Base-by-base conservation (phyloP, 306 rosid species). In the Lathyrus tuberosus region DNA sequence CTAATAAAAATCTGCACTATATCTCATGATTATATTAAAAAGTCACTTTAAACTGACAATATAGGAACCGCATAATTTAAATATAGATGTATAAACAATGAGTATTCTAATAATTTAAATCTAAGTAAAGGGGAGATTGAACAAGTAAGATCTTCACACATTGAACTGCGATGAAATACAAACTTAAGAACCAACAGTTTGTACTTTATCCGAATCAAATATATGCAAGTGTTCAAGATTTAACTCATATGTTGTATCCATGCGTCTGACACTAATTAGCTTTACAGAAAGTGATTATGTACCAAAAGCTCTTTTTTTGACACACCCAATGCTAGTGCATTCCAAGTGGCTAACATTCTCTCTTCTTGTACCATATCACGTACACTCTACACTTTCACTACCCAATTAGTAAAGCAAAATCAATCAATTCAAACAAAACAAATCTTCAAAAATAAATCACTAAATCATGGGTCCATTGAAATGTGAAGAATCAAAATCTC, bases 331-430 rank as follows among this genome's bases (percentile, higher is more conserved):
- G 49, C 30, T 57, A 66, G 73, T 78, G 76, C 61, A 48, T 59
- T 64, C 33, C 31, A 67, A 62, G 79, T 48, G 80, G 72, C 67
- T 62, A 48, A 75, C 63, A 85, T 62, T 72, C 59, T 62, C 54
- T 65, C 44, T 70, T 78, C 46, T 35, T 64, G 71, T 71, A 79
- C 70, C 77, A 72, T 33, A 44, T 53, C 18, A 76, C 46, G 77
- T 80, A 80, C 67, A 47, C 78, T 73, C 40, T 7, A 7, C 40
- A 35, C 40, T 35, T 31, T 62, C 72, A 61, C 64, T 42, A 51
- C 5, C 69, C 69, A 70, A 59, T 31, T 48, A 7, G 38, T 70
- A 47, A 72, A 62, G 66, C 56, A 10, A 65, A 64, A 40, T 63
- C 49, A 22, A 64, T 60, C 72, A 73, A 35, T 33, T 35, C 13